These are phyloP conservation scores for Hymenoscyphus fraxineus DNA, from an alignment of 2,329 filamentous ascomycete species.

Conservation along the genomic window DNA sequence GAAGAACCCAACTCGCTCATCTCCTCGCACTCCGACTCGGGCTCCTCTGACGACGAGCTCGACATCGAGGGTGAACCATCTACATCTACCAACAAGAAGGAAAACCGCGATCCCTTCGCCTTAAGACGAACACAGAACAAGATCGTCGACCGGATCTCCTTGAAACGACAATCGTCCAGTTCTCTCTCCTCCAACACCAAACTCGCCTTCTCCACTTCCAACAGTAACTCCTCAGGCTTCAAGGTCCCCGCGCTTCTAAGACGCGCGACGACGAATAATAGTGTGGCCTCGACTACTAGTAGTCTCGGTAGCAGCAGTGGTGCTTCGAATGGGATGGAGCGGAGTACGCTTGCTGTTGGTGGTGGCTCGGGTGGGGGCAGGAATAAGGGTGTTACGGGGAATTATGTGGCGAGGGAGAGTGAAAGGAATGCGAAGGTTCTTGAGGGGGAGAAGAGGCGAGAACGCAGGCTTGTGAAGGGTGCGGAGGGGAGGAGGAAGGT, in stretches of 20 bases:
- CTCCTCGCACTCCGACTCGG: constrained; percentile 48
- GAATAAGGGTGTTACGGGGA: constrained; percentile 50
- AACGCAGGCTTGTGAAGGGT: constrained; percentile 55
- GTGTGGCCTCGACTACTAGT: constrained; percentile 34
- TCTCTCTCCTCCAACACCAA: constrained; percentile 38
- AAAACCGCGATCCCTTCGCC: constrained; percentile 35
- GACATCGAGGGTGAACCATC: constrained; percentile 45
- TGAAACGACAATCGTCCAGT: constrained; percentile 55
- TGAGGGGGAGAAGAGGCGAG: constrained; percentile 55
- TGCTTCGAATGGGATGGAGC: constrained; percentile 33
- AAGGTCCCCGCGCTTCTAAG: constrained; percentile 68
- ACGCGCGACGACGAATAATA: constrained; percentile 64
- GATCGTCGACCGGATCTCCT: constrained; percentile 69
- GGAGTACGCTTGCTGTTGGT: constrained; percentile 38
- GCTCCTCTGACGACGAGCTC: constrained; percentile 45
- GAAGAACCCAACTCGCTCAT: constrained; percentile 57
- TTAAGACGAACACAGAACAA: constrained; percentile 40
- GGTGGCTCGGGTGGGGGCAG: constrained; percentile 55
- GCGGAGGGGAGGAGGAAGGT: constrained; percentile 53
- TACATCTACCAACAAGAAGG: constrained; percentile 24
- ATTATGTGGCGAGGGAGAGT: constrained; percentile 57
- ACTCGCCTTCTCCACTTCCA: constrained; percentile 53
- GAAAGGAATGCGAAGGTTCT: constrained; percentile 52
- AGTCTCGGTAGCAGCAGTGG: constrained; percentile 29
- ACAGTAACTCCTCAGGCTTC: constrained; percentile 46